phyloP scores from a whole-genome alignment of 257 asterid species.

The Verbena officinalis region DNA sequence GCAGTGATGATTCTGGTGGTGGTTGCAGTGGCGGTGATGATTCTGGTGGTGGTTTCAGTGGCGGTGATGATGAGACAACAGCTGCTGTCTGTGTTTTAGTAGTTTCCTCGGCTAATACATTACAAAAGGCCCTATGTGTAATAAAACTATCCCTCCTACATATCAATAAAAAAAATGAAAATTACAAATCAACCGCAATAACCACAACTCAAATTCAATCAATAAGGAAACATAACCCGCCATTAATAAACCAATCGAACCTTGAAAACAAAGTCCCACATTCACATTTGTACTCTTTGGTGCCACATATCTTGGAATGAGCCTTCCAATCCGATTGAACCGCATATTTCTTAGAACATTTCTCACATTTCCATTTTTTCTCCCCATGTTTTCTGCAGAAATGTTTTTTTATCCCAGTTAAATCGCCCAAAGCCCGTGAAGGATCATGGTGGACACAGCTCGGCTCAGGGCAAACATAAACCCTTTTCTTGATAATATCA shows the following conservation, averaged over 20 bases:
- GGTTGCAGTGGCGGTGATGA: slow-evolving; percentile 30
- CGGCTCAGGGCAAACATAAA: slow-evolving; percentile 81
- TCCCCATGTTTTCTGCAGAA: slow-evolving; percentile 89
- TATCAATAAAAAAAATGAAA: slow-evolving; percentile 26
- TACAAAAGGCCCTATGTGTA: slow-evolving; percentile 94
- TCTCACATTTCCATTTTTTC: slow-evolving; percentile 88
- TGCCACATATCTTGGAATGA: slow-evolving; percentile 85
- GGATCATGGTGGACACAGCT: slow-evolving; percentile 86
- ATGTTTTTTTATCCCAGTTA: slow-evolving; percentile 91
- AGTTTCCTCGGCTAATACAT: slow-evolving; percentile 77
- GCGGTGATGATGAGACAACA: slow-evolving; percentile 40
- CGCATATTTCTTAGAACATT: slow-evolving; percentile 82
- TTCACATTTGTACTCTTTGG: slow-evolving; percentile 79
- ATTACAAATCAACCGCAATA: not conserved
- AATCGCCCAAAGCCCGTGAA: slow-evolving; percentile 79
- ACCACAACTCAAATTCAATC: slow-evolving; percentile 1
- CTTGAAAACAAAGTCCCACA: slow-evolving; percentile 87
- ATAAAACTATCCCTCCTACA: slow-evolving; percentile 91
- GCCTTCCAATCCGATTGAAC: slow-evolving; percentile 96
- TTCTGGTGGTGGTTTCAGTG: slow-evolving; percentile 22
- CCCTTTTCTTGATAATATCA: slow-evolving; percentile 68
- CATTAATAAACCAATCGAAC: slow-evolving; percentile 19
- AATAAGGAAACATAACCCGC: not conserved
- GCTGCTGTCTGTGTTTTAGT: slow-evolving; percentile 48
- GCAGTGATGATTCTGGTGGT: slow-evolving; percentile 16